Percentiles rank a stretch among this genome's conserved stretches.
These are phyloP conservation scores for Penicillium olsonii DNA, from an alignment of 2,329 filamentous ascomycete species.

Conservation along the genomic window DNA sequence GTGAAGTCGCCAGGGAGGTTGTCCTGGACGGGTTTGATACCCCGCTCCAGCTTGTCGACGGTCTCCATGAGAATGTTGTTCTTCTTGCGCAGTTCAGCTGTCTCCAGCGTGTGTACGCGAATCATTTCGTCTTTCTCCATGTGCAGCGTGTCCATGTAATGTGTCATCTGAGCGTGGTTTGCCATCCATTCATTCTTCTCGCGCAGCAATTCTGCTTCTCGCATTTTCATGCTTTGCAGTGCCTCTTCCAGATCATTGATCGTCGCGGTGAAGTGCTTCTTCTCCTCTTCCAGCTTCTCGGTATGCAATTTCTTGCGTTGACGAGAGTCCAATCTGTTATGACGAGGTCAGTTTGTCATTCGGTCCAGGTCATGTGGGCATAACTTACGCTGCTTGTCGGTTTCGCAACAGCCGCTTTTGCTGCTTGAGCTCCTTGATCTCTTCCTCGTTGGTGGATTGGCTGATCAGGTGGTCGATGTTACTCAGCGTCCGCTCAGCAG, in stretches of 20 bases:
- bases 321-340: conserved; percentile 79
- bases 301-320: conserved; percentile 99
- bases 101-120: conserved; percentile 83
- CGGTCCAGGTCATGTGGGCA: conserved; percentile 12
- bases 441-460: conserved; percentile 76
- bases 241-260: conserved; percentile 80
- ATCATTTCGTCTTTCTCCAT: conserved; percentile 93
- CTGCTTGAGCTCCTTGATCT: conserved; percentile 97
- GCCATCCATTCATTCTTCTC: conserved; percentile 66
- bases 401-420: conserved; percentile 95
- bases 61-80: conserved; percentile 75
- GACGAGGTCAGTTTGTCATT: neutral
- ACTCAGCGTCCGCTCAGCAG: conserved; percentile 84
- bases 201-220: conserved; percentile 52
- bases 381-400: conserved; percentile 88
- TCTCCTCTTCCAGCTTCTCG: conserved; percentile 93
- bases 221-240: conserved; percentile 66
- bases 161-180: conserved; percentile 72
- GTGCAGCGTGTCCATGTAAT: conserved; percentile 74
- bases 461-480: conserved; percentile 94
- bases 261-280: conserved; percentile 81
- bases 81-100: conserved; percentile 88
- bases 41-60: conserved; percentile 51
- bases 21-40: conserved; percentile 37
- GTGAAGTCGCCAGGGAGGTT: conserved; percentile 69